Conservation (phyloP, 2,329 filamentous ascomycete genomes). For the Penicillium fuscoglaucum region DNA sequence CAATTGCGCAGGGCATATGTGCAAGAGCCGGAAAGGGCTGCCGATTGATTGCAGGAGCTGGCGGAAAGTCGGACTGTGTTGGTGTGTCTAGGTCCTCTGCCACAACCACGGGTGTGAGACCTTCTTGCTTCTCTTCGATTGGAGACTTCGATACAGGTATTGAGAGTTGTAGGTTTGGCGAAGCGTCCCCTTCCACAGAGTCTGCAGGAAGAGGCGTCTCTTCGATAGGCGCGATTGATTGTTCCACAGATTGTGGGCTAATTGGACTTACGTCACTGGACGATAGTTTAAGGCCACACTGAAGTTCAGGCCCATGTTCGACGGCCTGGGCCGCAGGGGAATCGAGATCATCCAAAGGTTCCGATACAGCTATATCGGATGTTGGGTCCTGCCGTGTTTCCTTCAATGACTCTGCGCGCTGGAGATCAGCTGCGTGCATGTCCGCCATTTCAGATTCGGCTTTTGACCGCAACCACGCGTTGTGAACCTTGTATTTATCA, state of each 20-base stretch:
- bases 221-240: neutral
- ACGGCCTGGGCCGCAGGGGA: neutral
- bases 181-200: neutral
- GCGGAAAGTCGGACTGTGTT: slow-evolving; percentile 14
- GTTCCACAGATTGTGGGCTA: neutral
- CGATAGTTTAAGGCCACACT: neutral
- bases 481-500: slow-evolving; percentile 70
- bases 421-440: neutral
- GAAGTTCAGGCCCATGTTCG: neutral
- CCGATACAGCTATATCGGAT: neutral
- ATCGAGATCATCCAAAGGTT: neutral
- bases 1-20: slow-evolving; percentile 6
- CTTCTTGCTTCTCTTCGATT: neutral
- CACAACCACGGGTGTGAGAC: neutral
- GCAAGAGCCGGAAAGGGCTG: slow-evolving; percentile 8
- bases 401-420: neutral
- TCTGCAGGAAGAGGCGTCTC: neutral
- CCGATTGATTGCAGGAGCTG: neutral
- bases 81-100: slow-evolving; percentile 18
- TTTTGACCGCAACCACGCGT: slow-evolving; percentile 50
- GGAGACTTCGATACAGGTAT: neutral
- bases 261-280: neutral
- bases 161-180: neutral
- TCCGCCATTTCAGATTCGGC: slow-evolving; percentile 7
- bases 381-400: neutral